Percentiles rank a stretch among this genome's conserved stretches.
Evolutionary conservation across 345 rosid genomes (phyloP).

Genomic region (Alliaria petiolata): DNA sequence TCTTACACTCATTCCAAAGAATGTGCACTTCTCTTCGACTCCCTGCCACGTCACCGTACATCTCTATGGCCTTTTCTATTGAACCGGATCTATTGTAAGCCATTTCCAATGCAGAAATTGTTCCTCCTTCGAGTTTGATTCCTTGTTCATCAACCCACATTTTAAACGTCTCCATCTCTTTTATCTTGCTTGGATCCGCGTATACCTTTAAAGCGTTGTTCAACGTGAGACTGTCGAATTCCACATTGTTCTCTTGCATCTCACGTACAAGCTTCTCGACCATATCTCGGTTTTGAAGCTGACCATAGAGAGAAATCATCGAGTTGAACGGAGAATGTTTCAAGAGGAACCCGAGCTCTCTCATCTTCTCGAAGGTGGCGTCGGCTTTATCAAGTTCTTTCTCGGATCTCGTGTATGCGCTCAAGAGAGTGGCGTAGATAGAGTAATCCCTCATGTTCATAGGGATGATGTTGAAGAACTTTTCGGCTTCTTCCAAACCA

Average conservation of each 20-base stretch:
- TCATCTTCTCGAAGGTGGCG: constrained; percentile 6
- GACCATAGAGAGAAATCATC: neutral
- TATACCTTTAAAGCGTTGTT: neutral
- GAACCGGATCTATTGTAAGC: neutral
- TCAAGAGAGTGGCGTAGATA: neutral
- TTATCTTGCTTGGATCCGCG: neutral
- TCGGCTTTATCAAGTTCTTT: neutral
- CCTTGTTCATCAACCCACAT: neutral
- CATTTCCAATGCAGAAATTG: neutral
- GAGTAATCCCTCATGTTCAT: constrained; percentile 1
- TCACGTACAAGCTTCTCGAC: neutral
- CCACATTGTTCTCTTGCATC: neutral
- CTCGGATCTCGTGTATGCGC: neutral
- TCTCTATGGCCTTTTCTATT: neutral
- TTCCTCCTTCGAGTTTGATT: neutral
- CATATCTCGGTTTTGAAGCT: neutral
- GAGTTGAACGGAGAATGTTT: neutral
- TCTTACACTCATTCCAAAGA: neutral
- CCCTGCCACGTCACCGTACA: neutral
- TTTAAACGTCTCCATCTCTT: neutral
- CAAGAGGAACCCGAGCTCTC: constrained; percentile 7
- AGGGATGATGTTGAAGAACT: neutral
- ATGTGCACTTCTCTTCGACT: neutral
- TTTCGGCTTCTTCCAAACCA: neutral
- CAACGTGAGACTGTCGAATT: neutral